Percentiles rank a stretch among this genome's conserved stretches.
phyloP scores from a whole-genome alignment of 139 green algal genomes.

The Chlorella vulgaris region DNA sequence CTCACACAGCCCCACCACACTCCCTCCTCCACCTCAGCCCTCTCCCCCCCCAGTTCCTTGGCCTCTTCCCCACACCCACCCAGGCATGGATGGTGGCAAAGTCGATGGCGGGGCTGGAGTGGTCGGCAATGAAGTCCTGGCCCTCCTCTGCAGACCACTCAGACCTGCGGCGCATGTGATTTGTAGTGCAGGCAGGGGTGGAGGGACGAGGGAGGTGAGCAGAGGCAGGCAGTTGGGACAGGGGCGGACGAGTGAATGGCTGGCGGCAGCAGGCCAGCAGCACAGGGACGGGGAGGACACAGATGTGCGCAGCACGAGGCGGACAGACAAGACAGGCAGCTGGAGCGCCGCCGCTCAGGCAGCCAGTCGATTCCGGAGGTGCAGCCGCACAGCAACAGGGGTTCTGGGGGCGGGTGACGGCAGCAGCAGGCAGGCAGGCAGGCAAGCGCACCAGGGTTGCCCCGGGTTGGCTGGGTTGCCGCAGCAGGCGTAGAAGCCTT shows the following conservation, averaged over 20 bases:
- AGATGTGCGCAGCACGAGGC: neutral
- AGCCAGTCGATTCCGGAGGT: neutral
- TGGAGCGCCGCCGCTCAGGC: no score
- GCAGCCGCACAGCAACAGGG: neutral
- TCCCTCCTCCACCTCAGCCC: no score
- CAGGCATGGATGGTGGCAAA: constrained; percentile 62
- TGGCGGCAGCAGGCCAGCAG: neutral
- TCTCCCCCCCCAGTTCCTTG: no score
- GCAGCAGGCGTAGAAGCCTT: constrained; percentile 65
- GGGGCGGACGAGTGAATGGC: no score
- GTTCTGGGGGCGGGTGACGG: no score
- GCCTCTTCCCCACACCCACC: no score
- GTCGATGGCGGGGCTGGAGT: constrained; percentile 51
- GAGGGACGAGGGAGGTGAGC: no score
- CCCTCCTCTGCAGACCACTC: constrained; percentile 43
- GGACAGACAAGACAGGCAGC: no score
- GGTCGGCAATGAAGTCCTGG: constrained; percentile 60
- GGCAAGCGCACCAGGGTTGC: constrained; percentile 4
- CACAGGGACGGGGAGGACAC: neutral
- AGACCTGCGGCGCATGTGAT: no score
- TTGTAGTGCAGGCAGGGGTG: no score
- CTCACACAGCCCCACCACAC: no score
- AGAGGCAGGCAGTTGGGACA: neutral
- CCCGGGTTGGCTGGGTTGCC: constrained; percentile 40
- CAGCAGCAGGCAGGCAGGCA: neutral